Conservation (phyloP, 768 basidiomycete species). For the Leccinum aurantiacum region DNA sequence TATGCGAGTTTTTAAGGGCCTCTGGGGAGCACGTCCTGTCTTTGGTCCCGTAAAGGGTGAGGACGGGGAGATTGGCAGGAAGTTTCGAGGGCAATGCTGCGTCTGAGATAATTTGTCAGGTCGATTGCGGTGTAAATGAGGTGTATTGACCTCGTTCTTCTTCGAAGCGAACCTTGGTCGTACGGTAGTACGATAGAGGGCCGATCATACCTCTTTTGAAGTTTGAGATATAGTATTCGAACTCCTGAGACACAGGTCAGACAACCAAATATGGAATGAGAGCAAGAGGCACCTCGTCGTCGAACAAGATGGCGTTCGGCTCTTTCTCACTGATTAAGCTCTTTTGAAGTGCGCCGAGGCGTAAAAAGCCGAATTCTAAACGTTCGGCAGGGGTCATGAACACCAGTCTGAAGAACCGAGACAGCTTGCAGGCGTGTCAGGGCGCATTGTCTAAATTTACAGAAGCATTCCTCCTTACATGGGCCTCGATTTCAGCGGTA, state of each 20-base stretch:
- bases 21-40: conserved; percentile 31
- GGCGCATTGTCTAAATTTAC: neutral
- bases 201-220: conserved; percentile 54
- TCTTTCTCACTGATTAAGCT: conserved; percentile 4
- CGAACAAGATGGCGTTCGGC: conserved; percentile 18
- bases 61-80: conserved; percentile 51
- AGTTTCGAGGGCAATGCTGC: conserved; percentile 45
- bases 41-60: conserved; percentile 58
- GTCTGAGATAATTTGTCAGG: conserved; percentile 30
- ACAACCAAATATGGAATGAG: neutral
- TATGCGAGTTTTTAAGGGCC: conserved; percentile 43
- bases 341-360: conserved; percentile 12
- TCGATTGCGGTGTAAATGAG: neutral
- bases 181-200: conserved; percentile 79
- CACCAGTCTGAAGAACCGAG: conserved; percentile 15
- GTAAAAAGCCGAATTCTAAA: neutral
- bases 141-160: conserved; percentile 51
- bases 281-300: conserved; percentile 14
- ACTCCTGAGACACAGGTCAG: conserved; percentile 45
- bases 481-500: conserved; percentile 53
- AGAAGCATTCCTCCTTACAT: conserved; percentile 39
- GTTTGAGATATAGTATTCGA: conserved; percentile 42
- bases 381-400: conserved; percentile 8
- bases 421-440: conserved; percentile 31
- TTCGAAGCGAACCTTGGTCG: conserved; percentile 55